A percentile compares a stretch with the other conserved stretches of the same genome.
phyloP scores from a whole-genome alignment of 169 alveolate species.

The Plasmodium fragile region DNA sequence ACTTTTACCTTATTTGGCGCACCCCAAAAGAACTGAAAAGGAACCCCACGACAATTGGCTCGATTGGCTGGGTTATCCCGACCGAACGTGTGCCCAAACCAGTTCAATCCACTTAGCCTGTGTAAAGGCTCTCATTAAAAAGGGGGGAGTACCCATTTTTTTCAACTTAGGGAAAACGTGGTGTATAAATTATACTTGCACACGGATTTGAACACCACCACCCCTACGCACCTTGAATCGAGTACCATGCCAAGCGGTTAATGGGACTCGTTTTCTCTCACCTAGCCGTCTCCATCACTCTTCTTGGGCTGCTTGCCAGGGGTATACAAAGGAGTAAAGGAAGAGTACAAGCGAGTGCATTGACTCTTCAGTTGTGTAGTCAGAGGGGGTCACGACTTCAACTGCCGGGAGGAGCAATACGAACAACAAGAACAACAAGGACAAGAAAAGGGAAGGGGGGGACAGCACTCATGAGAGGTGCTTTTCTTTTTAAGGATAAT shows the following conservation, averaged over 20 bases:
- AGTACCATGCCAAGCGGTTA: constrained; percentile 13
- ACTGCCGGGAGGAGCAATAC: background rate
- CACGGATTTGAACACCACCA: background rate
- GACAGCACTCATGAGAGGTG: background rate
- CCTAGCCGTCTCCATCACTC: background rate
- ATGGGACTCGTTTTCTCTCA: constrained; percentile 20
- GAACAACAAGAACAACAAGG: background rate
- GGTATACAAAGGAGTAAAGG: constrained; percentile 21
- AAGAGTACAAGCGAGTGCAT: background rate
- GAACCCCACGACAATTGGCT: background rate
- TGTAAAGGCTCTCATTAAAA: background rate
- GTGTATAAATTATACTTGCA: background rate
- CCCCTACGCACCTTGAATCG: background rate
- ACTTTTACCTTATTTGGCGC: background rate
- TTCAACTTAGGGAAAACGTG: background rate
- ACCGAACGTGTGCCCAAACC: background rate
- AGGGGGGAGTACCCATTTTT: background rate
- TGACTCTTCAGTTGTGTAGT: background rate
- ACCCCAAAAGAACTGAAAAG: background rate
- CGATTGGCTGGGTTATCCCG: background rate
- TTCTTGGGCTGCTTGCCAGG: constrained; percentile 23
- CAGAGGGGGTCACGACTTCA: background rate
- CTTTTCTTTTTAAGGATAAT: constrained; percentile 1
- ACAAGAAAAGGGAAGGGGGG: background rate
- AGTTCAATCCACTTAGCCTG: background rate